These are phyloP conservation scores for Triticum urartu DNA, from an alignment of 176 grass and related monocot genomes.

Conservation along the genomic window DNA sequence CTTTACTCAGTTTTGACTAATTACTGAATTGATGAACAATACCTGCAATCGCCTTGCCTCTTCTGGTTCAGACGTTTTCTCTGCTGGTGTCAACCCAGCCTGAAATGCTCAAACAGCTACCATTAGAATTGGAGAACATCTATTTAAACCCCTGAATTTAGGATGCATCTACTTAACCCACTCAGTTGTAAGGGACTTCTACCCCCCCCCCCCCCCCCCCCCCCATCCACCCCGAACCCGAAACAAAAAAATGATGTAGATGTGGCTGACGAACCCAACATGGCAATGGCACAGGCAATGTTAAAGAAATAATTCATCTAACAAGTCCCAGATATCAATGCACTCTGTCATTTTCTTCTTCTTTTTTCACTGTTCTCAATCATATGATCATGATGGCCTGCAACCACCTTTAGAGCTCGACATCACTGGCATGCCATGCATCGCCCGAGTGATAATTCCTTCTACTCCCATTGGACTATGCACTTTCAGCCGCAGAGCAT, in stretches of 20 bases:
- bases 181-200: not conserved
- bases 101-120: constrained; percentile 39
- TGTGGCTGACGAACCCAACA: not conserved
- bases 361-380: not conserved
- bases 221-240: not conserved
- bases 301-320: not conserved
- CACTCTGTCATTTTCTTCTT: not conserved
- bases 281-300: not conserved
- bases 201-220: no score
- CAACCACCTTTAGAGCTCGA: not conserved
- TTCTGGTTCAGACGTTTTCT: constrained; percentile 84
- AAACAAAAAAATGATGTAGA: not conserved
- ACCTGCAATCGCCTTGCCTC: constrained; percentile 80
- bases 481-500: not conserved
- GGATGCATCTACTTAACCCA: not conserved
- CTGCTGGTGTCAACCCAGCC: constrained; percentile 71
- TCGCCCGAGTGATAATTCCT: not conserved
- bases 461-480: not conserved
- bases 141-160: not conserved
- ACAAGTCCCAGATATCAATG: not conserved
- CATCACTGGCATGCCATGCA: not conserved
- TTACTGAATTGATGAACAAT: constrained; percentile 20
- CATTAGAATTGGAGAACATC: not conserved
- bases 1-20: not conserved
- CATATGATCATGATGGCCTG: not conserved